Conservation (phyloP, 108 stramenopile species). For the Cyclotella sp. region DNA sequence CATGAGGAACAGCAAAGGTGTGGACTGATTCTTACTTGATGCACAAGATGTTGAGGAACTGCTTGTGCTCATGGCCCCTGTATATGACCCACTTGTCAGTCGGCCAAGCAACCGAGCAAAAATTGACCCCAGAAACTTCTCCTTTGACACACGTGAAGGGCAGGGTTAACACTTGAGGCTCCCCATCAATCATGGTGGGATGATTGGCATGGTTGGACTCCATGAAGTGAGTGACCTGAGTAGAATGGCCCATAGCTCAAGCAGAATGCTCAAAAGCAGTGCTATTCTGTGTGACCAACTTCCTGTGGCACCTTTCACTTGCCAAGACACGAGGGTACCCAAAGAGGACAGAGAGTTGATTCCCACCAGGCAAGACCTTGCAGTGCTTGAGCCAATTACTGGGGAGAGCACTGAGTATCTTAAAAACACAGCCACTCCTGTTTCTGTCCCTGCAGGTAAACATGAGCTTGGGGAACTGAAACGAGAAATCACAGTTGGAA, state of each 20-base stretch:
- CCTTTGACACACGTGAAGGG: too few species aligned
- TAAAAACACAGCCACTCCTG: not conserved
- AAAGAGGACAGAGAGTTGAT: not conserved
- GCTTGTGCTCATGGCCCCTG: too few species aligned
- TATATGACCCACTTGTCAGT: too few species aligned
- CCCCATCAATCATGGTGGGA: not conserved
- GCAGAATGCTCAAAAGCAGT: not conserved
- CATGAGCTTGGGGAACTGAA: not conserved
- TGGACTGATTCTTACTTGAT: too few species aligned
- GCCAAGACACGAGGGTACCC: not conserved
- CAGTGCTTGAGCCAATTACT: not conserved
- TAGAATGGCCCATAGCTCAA: not conserved
- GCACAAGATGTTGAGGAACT: too few species aligned
- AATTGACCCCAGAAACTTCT: too few species aligned
- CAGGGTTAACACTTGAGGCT: too few species aligned
- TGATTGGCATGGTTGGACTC: not conserved
- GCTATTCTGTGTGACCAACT: not conserved
- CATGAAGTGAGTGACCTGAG: not conserved
- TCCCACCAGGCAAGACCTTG: not conserved
- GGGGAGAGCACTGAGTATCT: not conserved
- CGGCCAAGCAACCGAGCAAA: too few species aligned
- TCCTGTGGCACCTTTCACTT: constrained; percentile 1
- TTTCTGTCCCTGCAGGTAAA: constrained; percentile 1
- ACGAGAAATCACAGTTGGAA: not conserved
- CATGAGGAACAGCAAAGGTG: too few species aligned